phyloP scores from a whole-genome alignment of 2,329 filamentous ascomycete genomes.

The Fusarium clavum region DNA sequence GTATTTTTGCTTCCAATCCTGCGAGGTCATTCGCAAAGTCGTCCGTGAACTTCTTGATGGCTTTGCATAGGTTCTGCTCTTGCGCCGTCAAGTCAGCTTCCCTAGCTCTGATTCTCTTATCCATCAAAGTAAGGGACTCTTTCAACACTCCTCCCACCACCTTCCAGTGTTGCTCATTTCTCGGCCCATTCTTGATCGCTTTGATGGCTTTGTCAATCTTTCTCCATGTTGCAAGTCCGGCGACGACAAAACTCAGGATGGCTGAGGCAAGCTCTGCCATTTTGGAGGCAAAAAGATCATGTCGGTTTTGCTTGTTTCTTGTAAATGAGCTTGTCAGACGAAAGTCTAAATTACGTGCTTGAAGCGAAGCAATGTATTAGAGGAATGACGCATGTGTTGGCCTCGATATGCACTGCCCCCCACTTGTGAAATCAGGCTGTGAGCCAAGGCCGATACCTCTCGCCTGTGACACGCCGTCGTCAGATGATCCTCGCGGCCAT shows the following conservation, averaged over 20 bases:
- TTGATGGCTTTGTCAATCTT: conserved; percentile 9
- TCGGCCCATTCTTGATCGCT: conserved; percentile 3
- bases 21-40: conserved; percentile 10
- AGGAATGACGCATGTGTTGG: not conserved
- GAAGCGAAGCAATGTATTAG: not conserved
- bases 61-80: conserved; percentile 13
- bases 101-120: not conserved
- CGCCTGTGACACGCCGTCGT: not conserved
- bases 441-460: not conserved
- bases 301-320: not conserved
- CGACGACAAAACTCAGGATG: conserved; percentile 9
- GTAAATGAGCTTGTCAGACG: not conserved
- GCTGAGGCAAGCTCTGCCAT: conserved; percentile 28
- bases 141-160: conserved; percentile 1
- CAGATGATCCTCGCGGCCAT: not conserved
- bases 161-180: conserved; percentile 14
- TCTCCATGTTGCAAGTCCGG: conserved; percentile 2
- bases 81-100: not conserved
- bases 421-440: conserved; percentile 14
- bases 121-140: conserved; percentile 8
- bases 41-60: not conserved
- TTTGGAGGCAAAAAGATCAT: conserved; percentile 16
- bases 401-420: not conserved
- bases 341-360: not conserved
- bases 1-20: conserved; percentile 1